Percentiles rank a stretch among this genome's conserved stretches.
Conservation (phyloP, 257 asterid species). For the Avicennia marina region DNA sequence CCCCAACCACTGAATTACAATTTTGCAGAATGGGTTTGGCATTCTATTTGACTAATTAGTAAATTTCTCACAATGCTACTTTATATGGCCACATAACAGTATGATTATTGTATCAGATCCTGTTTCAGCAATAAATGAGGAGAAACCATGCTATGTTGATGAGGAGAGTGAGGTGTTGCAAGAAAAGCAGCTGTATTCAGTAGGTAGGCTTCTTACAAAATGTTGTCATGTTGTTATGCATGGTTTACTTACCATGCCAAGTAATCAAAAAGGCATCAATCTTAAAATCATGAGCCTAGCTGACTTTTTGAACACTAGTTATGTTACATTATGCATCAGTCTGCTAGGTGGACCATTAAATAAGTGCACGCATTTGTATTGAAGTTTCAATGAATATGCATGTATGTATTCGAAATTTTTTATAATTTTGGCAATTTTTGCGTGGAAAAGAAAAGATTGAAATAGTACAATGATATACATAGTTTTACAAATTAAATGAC, state of each 20-base stretch:
- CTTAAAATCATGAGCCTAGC: background rate
- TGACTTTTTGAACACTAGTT: no score
- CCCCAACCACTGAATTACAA: no score
- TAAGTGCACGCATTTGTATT: no score
- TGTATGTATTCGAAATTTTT: no score
- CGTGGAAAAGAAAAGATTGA: no score
- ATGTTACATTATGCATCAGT: no score
- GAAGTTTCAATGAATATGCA: no score
- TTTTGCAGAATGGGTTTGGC: no score
- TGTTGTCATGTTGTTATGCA: background rate
- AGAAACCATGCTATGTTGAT: slow-evolving; percentile 43
- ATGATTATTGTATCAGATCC: slow-evolving; percentile 32
- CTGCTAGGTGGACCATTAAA: no score
- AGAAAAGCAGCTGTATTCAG: slow-evolving; percentile 50
- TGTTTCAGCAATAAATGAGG: slow-evolving; percentile 28
- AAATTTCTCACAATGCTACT: background rate
- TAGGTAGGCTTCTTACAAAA: slow-evolving; percentile 42
- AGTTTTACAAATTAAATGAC: background rate
- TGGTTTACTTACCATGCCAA: background rate
- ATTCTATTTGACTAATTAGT: background rate
- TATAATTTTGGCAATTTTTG: no score
- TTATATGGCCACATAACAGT: background rate
- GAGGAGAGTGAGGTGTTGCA: slow-evolving; percentile 55
- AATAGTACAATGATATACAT: no score
- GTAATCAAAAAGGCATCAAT: background rate